A percentile compares a stretch with the other conserved stretches of the same genome.
phyloP scores from a whole-genome alignment of 2,329 filamentous ascomycete genomes.

The Pseudocercospora fuligena region DNA sequence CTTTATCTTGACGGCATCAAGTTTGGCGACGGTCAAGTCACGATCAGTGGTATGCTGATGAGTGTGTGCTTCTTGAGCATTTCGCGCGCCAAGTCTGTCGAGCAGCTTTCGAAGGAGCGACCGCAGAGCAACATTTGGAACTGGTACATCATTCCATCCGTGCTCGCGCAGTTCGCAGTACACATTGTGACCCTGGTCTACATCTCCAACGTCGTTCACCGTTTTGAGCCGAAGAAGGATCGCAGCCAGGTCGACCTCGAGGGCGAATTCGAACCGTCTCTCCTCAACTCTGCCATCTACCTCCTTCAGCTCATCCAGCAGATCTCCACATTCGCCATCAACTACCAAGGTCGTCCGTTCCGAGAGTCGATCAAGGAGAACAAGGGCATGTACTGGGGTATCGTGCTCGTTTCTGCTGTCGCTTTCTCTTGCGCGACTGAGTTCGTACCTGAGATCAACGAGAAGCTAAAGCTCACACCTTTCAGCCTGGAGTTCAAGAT shows the following conservation, averaged over 20 bases:
- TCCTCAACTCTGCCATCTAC: conserved; percentile 96
- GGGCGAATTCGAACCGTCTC: conserved; percentile 88
- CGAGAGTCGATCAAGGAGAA: conserved; percentile 95
- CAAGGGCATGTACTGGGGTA: conserved; percentile 96
- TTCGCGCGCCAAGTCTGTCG: conserved; percentile 94
- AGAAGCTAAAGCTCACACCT: conserved; percentile 88
- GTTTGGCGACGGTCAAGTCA: conserved; percentile 97
- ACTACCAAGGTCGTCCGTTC: conserved; percentile 98
- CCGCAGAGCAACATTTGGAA: conserved; percentile 99
- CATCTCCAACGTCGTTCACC: conserved; percentile 85
- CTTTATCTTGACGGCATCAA: conserved; percentile 98
- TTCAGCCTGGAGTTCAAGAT: conserved; percentile 88
- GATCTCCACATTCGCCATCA: conserved; percentile 98
- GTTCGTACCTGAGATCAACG: conserved; percentile 92
- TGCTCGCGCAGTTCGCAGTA: conserved; percentile 94
- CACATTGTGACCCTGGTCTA: conserved; percentile 95
- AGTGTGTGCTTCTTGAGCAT: conserved; percentile 99
- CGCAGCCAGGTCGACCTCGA: conserved; percentile 77
- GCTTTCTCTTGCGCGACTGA: conserved; percentile 95
- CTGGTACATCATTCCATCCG: conserved; percentile 96
- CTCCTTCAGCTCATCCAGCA: conserved; percentile 97
- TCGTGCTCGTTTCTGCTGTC: conserved; percentile 84
- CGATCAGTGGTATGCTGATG: conserved; percentile 99
- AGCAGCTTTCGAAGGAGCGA: conserved; percentile 92
- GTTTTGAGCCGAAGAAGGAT: conserved; percentile 70